A percentile compares a stretch with the other conserved stretches of the same genome.
These are phyloP conservation scores for Gyromitra esculenta DNA, from an alignment of 2,329 filamentous ascomycete genomes.

Conservation along the genomic window DNA sequence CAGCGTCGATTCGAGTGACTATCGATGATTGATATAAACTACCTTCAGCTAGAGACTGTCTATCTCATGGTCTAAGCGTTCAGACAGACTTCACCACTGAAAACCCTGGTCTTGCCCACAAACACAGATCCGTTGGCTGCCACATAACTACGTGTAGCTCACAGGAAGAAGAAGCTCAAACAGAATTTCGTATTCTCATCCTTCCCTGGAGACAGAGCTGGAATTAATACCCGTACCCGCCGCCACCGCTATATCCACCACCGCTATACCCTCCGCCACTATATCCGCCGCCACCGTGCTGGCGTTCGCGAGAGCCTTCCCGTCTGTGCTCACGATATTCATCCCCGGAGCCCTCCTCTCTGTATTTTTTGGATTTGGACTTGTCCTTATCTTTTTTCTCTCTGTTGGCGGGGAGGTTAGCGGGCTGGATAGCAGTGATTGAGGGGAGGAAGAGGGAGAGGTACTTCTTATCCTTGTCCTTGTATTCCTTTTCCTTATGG, in stretches of 20 bases:
- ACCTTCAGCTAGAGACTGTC: not conserved
- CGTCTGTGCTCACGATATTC: constrained; percentile 8
- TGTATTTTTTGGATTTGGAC: constrained; percentile 31
- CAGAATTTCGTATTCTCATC: not conserved
- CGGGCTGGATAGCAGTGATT: not conserved
- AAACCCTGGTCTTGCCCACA: not conserved
- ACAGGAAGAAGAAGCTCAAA: constrained; percentile 18
- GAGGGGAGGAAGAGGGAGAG: not conserved
- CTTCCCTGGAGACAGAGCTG: not conserved
- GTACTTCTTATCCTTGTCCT: constrained; percentile 49
- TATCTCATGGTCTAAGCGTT: not conserved
- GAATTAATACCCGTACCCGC: constrained; percentile 8
- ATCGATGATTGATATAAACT: not conserved
- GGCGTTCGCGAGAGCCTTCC: not conserved
- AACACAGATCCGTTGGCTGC: not conserved
- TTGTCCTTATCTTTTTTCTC: constrained; percentile 45
- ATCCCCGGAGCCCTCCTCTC: constrained; percentile 30
- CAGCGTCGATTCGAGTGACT: not conserved
- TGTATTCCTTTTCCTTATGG: constrained; percentile 37
- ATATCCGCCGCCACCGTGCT: not conserved
- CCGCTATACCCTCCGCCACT: not conserved
- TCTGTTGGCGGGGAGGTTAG: constrained; percentile 25
- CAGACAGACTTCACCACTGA: not conserved
- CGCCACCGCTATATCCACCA: not conserved
- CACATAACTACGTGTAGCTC: not conserved